Percentiles rank a stretch among this genome's conserved stretches.
Evolutionary conservation across 179 eudicot genomes (phyloP).

Genomic region (Gypsophila paniculata): DNA sequence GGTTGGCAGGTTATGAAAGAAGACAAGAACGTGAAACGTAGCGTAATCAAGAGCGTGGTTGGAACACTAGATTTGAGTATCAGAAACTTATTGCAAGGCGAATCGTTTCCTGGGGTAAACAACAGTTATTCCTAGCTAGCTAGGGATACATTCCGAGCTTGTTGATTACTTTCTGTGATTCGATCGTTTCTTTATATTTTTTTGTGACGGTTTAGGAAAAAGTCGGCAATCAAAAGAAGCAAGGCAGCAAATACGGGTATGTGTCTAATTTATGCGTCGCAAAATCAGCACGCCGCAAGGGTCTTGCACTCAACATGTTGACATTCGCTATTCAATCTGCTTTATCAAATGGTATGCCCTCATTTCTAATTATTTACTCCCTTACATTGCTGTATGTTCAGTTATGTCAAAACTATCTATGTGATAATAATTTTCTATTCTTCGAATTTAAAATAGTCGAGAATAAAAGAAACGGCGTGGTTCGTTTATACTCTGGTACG

Average conservation of each 20-base stretch:
- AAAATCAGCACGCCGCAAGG: conserved; percentile 66
- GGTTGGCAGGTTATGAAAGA: conserved; percentile 53
- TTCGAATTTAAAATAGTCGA: too few relatives aligned
- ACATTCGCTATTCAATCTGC: conserved; percentile 56
- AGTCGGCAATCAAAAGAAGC: conserved; percentile 31
- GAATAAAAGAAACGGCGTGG: too few relatives aligned
- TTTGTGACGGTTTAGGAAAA: conserved; percentile 36
- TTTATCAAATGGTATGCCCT: conserved; percentile 42
- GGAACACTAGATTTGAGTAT: conserved; percentile 78
- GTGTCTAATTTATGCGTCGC: conserved; percentile 68
- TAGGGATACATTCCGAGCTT: too few relatives aligned
- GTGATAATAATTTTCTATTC: too few relatives aligned
- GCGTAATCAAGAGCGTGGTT: conserved; percentile 55
- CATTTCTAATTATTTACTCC: too few relatives aligned
- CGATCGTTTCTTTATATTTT: too few relatives aligned
- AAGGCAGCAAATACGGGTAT: conserved; percentile 49
- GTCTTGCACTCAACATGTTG: conserved; percentile 75
- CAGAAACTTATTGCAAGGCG: conserved; percentile 49
- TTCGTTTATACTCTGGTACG: too few relatives aligned
- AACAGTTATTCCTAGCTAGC: background rate
- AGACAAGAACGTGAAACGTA: conserved; percentile 36
- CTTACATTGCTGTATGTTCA: too few relatives aligned
- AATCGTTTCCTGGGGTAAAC: conserved; percentile 79
- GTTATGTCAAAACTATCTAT: too few relatives aligned
- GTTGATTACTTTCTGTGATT: too few relatives aligned